A percentile compares a stretch with the other conserved stretches of the same genome.
Evolutionary conservation across 108 stramenopile species (phyloP).

Genomic region (Aurantiochytrium sp.): DNA sequence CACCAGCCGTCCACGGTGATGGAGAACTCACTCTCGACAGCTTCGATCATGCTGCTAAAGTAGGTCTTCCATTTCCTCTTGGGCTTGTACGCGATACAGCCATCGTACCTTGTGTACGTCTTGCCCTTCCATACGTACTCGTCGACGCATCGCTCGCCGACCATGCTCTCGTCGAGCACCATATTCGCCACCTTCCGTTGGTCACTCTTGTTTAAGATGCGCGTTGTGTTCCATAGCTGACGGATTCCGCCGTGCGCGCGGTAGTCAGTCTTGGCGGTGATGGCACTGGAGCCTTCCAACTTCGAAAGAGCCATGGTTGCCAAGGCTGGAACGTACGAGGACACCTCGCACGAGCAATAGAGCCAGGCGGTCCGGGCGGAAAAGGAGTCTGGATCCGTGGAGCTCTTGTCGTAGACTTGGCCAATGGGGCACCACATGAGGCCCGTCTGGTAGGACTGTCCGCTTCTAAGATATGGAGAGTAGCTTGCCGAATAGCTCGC

Average conservation of each 20-base stretch:
- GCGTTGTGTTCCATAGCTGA: too few relatives aligned
- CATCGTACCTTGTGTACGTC: too few relatives aligned
- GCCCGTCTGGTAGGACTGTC: neutral
- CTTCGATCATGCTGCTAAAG: neutral
- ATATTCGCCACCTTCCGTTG: too few relatives aligned
- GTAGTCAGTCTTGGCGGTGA: neutral
- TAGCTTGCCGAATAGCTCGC: neutral
- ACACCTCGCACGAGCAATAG: neutral
- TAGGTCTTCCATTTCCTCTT: neutral
- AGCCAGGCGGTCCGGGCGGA: neutral
- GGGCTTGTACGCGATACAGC: too few relatives aligned
- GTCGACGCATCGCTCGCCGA: too few relatives aligned
- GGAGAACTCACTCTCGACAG: neutral
- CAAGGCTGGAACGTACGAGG: neutral
- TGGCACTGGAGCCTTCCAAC: neutral
- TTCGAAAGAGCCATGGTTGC: neutral
- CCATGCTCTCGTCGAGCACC: too few relatives aligned
- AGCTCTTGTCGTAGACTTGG: neutral
- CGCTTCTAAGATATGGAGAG: neutral
- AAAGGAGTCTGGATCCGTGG: neutral
- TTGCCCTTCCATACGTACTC: too few relatives aligned
- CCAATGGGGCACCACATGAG: neutral
- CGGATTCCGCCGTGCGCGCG: neutral
- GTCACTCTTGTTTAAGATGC: too few relatives aligned
- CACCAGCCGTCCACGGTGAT: neutral